These are phyloP conservation scores for Cardiosporidium cionae DNA, from an alignment of 169 alveolate species.

Conservation along the genomic window DNA sequence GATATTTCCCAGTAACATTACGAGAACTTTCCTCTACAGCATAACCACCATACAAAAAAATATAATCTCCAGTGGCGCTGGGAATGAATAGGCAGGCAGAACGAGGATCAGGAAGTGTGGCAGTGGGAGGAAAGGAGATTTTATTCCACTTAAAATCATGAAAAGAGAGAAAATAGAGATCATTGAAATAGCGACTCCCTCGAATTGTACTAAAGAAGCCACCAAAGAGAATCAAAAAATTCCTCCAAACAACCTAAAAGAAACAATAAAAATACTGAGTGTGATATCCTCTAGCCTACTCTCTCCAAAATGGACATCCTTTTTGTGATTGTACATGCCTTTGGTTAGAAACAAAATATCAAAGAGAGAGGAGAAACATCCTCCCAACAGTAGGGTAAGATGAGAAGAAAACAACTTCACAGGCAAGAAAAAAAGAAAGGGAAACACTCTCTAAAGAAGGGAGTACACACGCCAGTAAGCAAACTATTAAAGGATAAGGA, in stretches of 20 bases:
- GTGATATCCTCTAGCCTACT: too few species aligned
- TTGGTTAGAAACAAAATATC: too few species aligned
- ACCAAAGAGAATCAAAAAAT: conserved; percentile 72
- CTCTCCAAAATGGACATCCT: too few species aligned
- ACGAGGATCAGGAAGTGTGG: conserved; percentile 27
- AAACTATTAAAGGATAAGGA: too few species aligned
- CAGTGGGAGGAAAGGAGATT: conserved; percentile 22
- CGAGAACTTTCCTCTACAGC: conserved; percentile 15
- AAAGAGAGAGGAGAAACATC: too few species aligned
- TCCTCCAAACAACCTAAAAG: conserved; percentile 58
- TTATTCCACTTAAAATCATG: conserved; percentile 23
- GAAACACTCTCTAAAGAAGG: too few species aligned
- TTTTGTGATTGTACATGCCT: too few species aligned
- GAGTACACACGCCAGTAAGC: too few species aligned
- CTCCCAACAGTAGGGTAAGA: too few species aligned
- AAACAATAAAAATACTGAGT: too few species aligned
- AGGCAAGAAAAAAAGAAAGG: too few species aligned
- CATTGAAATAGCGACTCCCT: conserved; percentile 72
- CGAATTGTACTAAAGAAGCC: conserved; percentile 76
- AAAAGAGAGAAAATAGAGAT: conserved; percentile 47
- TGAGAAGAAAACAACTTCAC: too few species aligned
- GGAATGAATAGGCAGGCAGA: conserved; percentile 26
- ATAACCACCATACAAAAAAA: conserved; percentile 78
- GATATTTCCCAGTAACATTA: neutral
- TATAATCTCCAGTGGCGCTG: conserved; percentile 8